Evolutionary conservation across 805 yeast species (phyloP).

Genomic region (Wickerhamomyces ciferrii): DNA sequence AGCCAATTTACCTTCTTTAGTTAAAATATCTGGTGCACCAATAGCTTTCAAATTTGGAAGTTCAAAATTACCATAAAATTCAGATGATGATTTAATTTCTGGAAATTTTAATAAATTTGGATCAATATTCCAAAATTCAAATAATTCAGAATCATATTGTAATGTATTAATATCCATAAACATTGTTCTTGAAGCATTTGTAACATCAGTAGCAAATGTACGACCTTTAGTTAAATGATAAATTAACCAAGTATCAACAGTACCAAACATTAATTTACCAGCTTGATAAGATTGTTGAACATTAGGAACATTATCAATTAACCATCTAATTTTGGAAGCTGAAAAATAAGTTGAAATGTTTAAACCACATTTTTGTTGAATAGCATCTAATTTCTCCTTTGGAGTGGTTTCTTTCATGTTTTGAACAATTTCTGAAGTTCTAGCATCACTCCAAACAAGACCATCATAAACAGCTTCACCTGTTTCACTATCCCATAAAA

Average conservation of each 20-base stretch:
- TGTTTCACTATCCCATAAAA: conserved; percentile 80
- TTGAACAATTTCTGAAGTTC: conserved; percentile 70
- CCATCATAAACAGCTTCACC: conserved; percentile 80
- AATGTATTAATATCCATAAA: conserved; percentile 77
- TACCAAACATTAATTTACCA: conserved; percentile 86
- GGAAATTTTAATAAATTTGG: conserved; percentile 62
- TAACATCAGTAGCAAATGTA: conserved; percentile 75
- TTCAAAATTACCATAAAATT: conserved; percentile 67
- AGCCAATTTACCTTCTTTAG: conserved; percentile 36
- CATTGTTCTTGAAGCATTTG: conserved; percentile 89
- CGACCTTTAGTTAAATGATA: conserved; percentile 73
- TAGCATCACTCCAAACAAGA: conserved; percentile 93
- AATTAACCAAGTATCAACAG: conserved; percentile 91
- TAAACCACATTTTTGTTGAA: conserved; percentile 70
- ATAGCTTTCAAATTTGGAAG: conserved; percentile 51
- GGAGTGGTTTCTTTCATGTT: conserved; percentile 50
- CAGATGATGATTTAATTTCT: conserved; percentile 72
- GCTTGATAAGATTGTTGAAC: conserved; percentile 64
- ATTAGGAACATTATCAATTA: conserved; percentile 69
- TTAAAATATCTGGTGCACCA: conserved; percentile 45
- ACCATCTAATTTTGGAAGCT: conserved; percentile 86
- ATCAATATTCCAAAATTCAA: conserved; percentile 79
- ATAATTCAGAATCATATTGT: conserved; percentile 70
- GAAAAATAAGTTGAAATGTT: conserved; percentile 91
- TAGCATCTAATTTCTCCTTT: conserved; percentile 47